Evolutionary conservation across 1,284 basidiomycete species (phyloP).

Genomic region (Schizopora paradoxa): DNA sequence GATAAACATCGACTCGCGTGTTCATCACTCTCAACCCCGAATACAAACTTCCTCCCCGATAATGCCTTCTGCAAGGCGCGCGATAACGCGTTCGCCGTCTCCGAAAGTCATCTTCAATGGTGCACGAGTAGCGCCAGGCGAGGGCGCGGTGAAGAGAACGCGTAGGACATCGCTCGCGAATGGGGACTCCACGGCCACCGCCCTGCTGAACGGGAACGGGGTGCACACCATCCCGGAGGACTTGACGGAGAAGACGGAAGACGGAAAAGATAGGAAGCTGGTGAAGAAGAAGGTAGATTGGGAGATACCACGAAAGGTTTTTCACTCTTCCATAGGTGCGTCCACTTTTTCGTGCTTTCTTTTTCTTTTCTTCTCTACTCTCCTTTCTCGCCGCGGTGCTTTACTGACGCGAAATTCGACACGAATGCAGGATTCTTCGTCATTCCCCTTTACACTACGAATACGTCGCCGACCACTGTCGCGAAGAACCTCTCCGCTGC

Average conservation of each 20-base stretch:
- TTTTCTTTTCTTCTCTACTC: conserved; percentile 10
- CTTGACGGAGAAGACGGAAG: conserved; percentile 32
- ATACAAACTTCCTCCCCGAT: conserved; percentile 20
- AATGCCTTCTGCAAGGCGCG: conserved; percentile 18
- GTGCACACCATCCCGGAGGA: conserved; percentile 48
- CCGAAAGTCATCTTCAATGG: conserved; percentile 37
- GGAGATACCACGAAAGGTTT: conserved; percentile 88
- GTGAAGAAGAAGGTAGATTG: conserved; percentile 41
- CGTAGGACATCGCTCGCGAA: background rate
- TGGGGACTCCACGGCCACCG: background rate
- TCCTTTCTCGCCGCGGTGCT: conserved; percentile 7
- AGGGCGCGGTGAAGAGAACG: background rate
- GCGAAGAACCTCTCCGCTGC: conserved; percentile 61
- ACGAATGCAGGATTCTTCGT: conserved; percentile 83
- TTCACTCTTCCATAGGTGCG: conserved; percentile 89
- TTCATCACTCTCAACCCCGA: conserved; percentile 29
- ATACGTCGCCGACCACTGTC: conserved; percentile 52
- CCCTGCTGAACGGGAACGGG: background rate
- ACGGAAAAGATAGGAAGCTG: conserved; percentile 12
- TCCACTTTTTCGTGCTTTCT: conserved; percentile 20
- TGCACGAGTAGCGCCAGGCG: background rate
- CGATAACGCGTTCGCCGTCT: conserved; percentile 38
- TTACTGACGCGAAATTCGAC: background rate
- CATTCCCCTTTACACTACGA: conserved; percentile 65
- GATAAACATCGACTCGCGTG: conserved; percentile 35